Evolutionary conservation across 306 rosid genomes (phyloP), one percentile per base, ranked within the genome.

Genomic region (Cicer judaicum): DNA sequence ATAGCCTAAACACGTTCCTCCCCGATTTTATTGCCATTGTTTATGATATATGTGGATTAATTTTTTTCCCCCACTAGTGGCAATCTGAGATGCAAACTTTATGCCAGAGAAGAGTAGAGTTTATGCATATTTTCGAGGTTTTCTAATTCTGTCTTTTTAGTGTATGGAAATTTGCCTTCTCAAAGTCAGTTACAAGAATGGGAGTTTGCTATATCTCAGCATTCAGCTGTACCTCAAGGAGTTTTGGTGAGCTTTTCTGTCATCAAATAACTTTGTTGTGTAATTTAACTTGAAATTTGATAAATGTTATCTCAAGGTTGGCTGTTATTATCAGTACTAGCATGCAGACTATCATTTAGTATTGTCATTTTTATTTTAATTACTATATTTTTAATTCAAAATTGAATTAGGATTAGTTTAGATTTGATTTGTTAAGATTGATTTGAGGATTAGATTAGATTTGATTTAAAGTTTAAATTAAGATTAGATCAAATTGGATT

Each of bases 91-190:
- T n/a, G 42, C 12, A 7, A 21, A 70, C 55, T 47, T 81, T 21
- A 13, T 63, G 53, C 43, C 16, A 34, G 38, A 24, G 29, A 69
- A 62, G 21, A 64, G 12, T 54, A 50, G 15, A 12, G 15, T 38
- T 49, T 56, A 8, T 68, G 24, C 1, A 72, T n/a, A 19, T 16
- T 15, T 48, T 60, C 59, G 18, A 57, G 9, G 18, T 69, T 63
- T 74, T 41, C 76, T 72, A 18, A 19, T n/a, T 14, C 71, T 55
- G 5, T 69, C 18, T 57, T 50, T 79, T 49, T 74, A 93, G 97
- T 91, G 97, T 93, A 89, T 77, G 98, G 98, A 78, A 93, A 91
- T 83, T 84, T 93, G 85, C 97, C 96, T 72, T 85, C 97, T 72
- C 78, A 84, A 63, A 81, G 77, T 79, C 96, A 92, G 68, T 81